Conservation (phyloP, 2,329 filamentous ascomycete genomes). For the Zymoseptoria tritici region DNA sequence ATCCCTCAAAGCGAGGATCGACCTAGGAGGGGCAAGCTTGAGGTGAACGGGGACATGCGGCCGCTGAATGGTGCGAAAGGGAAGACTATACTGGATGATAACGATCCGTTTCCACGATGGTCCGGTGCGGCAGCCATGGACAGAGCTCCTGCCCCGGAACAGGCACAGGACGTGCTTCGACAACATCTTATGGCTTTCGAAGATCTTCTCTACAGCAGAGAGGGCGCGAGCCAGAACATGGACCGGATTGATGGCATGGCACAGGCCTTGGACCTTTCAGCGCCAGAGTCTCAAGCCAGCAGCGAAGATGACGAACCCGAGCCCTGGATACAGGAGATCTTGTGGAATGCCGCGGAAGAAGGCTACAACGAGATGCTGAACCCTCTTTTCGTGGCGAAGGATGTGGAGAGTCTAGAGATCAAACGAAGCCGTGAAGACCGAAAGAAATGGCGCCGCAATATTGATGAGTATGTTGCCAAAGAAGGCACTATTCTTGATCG, state of each 20-base stretch:
- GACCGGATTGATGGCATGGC: not conserved
- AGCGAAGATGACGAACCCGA: conserved; percentile 1
- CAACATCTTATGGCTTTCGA: conserved; percentile 22
- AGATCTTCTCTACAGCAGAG: conserved; percentile 19
- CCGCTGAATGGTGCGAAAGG: conserved; percentile 32
- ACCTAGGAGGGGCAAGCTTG: conserved; percentile 26
- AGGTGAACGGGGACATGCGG: conserved; percentile 27
- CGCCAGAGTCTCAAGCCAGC: conserved; percentile 2
- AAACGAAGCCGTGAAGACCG: conserved; percentile 56
- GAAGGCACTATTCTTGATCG: not conserved
- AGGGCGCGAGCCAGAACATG: not conserved
- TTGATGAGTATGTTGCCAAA: conserved; percentile 23
- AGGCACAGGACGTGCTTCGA: conserved; percentile 14
- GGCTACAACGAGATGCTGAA: conserved; percentile 90
- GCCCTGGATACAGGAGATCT: conserved; percentile 57
- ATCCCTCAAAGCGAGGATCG: conserved; percentile 26
- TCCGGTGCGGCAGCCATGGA: not conserved
- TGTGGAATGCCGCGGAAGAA: conserved; percentile 87
- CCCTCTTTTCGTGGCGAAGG: conserved; percentile 71
- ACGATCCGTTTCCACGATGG: conserved; percentile 33
- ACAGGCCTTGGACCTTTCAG: not conserved
- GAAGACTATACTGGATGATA: conserved; percentile 50
- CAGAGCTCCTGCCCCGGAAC: not conserved
- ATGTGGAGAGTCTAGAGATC: conserved; percentile 60
- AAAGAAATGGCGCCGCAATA: conserved; percentile 44